Base-by-base conservation (phyloP, 2,329 filamentous ascomycete genomes). In the Coleophoma cylindrospora region DNA sequence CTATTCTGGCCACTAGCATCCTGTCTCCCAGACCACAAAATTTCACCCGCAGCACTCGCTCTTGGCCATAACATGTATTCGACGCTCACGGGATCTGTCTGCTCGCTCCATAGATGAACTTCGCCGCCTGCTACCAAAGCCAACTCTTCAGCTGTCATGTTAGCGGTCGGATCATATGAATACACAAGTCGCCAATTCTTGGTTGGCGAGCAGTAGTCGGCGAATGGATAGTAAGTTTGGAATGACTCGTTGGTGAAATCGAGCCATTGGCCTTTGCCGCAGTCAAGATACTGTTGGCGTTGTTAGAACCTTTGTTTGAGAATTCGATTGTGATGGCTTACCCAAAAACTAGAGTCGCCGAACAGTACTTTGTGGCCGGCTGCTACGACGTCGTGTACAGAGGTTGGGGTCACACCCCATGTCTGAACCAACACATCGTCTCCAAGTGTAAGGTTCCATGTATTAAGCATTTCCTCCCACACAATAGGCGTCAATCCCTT, bases 171-270 rank as follows among this genome's bases (percentile, higher is more conserved):
- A 64, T 95, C 85, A 67, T 92, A 87, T 17, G 82, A 80, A 74
- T 95, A 95, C 51, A 92, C 77, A 27, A 89, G 74, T 7, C 83
- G 80, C 91, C 91, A 96, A 70, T 80, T 88, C 72, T 95, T 90
- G 63, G 76, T 75, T 1, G 91, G 91, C 0, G 74, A 72, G 70
- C 90, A 95, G 78, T 91, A 95, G 71, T 95, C 89, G 51, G 73
- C 70, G 72, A 87, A 95, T 0, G 89, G 89, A 64, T 78, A 89
- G 68, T 71, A 80, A 1, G 60, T 55, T 15, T 73, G 57, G 56
- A 77, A 77, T 14, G 75, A 68, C 1, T 67, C 82, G 45, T 81
- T 81, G 50, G 72, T 71, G 60, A 87, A 87, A 71, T 88, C 84
- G 56, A 92, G 73, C 85, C 87, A 94, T 60, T 87, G 79, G 38